Base-by-base conservation (phyloP, 2,329 filamentous ascomycete genomes). In the Sphaerulina musiva region DNA sequence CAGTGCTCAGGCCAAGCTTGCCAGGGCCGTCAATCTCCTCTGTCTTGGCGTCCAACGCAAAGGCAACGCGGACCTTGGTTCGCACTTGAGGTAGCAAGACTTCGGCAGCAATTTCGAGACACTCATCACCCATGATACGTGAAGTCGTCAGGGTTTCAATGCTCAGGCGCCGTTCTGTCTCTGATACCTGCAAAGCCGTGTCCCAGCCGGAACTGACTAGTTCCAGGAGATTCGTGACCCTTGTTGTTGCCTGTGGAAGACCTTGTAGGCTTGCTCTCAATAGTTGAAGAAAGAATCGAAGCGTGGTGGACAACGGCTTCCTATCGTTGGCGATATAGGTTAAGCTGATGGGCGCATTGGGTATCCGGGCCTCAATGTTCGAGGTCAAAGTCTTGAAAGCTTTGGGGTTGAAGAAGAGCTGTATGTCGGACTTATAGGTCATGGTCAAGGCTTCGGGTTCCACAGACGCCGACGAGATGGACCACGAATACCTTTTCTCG, bases 201-300 rank as follows among this genome's bases (percentile, higher is more conserved):
- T 84, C 79, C 88, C 88, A 93, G 7, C 79, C 80, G 2, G 68
- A 71, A 59, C 79, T 78, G 42, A 90, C 80, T 12, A 80, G 72
- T 4, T 67, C 62, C 12, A 92, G 75, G 26, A 92, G 74, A 34
- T 76, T 73, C 12, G 76, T 75, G 29, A 85, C 73, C 48, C 75
- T 74, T 0, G 80, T 85, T 46, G 76, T 72, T 53, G 75, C 73
- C 66, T 85, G 84, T 10, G 77, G 73, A 41, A 89, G 70, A 1
- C 75, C 79, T 46, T 85, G 81, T 41, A 88, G 73, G 53, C 85
- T 79, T 53, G 87, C 84, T 42, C 84, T 80, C 54, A 91, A 83
- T 62, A 83, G 80, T 64, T 87, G 81, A 6, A 92, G 72, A 67
- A 90, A 88, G 72, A 91, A 91, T 38, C 86, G 83, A 61, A 83